These are phyloP conservation scores for Penicillium sp. DNA, from an alignment of 2,329 filamentous ascomycete species.

Conservation along the genomic window DNA sequence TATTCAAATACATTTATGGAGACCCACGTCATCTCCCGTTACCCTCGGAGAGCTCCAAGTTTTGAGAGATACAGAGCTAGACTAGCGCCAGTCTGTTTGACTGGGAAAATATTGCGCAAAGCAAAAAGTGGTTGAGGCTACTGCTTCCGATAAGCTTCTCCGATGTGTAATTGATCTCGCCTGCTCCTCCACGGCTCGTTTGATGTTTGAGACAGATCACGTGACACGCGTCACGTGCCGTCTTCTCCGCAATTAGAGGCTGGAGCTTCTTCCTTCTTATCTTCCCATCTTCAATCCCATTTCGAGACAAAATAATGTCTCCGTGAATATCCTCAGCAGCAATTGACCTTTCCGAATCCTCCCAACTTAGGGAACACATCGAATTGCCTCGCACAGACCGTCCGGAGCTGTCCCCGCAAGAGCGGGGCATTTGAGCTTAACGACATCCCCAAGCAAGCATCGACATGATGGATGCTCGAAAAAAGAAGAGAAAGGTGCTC, in stretches of 20 bases:
- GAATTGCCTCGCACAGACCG: slow-evolving; percentile 11
- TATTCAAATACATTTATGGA: neutral
- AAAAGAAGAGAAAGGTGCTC: slow-evolving; percentile 83
- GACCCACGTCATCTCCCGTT: neutral
- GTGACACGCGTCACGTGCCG: slow-evolving; percentile 18
- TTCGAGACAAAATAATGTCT: slow-evolving; percentile 1
- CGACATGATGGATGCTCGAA: slow-evolving; percentile 46
- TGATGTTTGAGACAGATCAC: neutral
- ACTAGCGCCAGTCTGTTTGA: neutral
- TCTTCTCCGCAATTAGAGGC: slow-evolving; percentile 25
- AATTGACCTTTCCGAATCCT: neutral
- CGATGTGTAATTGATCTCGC: neutral
- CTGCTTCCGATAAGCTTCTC: neutral
- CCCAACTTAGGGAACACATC: slow-evolving; percentile 9
- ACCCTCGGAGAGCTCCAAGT: neutral
- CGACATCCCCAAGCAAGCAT: slow-evolving; percentile 10
- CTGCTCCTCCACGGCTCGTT: neutral
- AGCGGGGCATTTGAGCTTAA: slow-evolving; percentile 27
- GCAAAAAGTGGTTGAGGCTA: neutral
- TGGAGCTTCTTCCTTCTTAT: slow-evolving; percentile 19
- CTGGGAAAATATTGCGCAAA: neutral
- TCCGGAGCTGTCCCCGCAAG: slow-evolving; percentile 21
- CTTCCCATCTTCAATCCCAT: slow-evolving; percentile 19
- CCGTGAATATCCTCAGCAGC: neutral
- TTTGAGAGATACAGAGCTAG: neutral